Evolutionary conservation across 2,329 filamentous ascomycete genomes (phyloP), one percentile per base, ranked within the genome.

Genomic region (Calonectria honghensis): DNA sequence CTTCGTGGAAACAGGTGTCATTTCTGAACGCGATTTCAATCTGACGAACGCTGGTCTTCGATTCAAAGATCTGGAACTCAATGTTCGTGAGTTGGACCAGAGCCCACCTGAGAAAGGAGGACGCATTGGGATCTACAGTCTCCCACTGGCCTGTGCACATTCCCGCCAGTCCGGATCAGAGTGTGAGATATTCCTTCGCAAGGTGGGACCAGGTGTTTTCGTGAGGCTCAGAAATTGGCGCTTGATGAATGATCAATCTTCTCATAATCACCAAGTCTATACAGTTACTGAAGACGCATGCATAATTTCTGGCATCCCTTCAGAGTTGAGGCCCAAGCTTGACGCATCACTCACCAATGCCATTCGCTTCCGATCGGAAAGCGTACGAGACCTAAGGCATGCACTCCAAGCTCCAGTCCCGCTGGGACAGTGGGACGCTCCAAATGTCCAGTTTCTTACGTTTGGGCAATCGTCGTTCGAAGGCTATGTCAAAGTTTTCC

Each of bases 401-500:
- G 35, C 57, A 9, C 14, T 63, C 7, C 57, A 63, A 24, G 57
- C 39, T 14, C 35, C 57, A 29, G 32, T 37, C 3, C 57, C 57
- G 6, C 16, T 63, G 2, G 16, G 24, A 13, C 57, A 63, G 24
- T 63, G 57, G 57, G 57, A 63, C 16, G 35, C 35, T 29, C 57
- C 57, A 6, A 63, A 63, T 29, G 35, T 63, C 7, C 57, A 63
- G 35, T 63, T 63, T 41, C 57, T 63, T 37, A 63, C 57, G 9
- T 63, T 63, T 24, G 57, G 32, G 10, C 37, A 63, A 29, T 16
- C 35, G 6, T 63, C 57, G 29, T 63, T 63, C 18, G 57, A 63
- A n/a, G 57, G 57, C 27, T 63, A 63, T 4, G 24, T 63, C 57
- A 63, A 63, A 39, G 57, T 63, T 27, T 63, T 63, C 24, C 57